These are phyloP conservation scores for Didymella pomorum DNA, from an alignment of 2,329 filamentous ascomycete genomes.

Conservation along the genomic window DNA sequence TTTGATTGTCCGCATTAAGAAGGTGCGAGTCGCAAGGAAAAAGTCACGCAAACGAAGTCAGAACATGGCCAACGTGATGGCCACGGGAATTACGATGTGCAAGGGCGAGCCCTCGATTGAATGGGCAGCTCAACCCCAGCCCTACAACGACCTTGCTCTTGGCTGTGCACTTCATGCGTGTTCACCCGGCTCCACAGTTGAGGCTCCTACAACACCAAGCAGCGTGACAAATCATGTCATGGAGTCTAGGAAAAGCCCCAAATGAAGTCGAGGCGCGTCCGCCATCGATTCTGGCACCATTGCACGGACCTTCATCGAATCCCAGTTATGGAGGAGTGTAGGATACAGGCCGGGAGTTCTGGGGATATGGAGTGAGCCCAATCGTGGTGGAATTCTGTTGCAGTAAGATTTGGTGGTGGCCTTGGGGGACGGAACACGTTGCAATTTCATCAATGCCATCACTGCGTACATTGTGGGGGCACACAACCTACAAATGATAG, in stretches of 20 bases:
- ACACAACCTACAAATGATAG: not conserved
- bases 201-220: too few relatives aligned
- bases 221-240: too few relatives aligned
- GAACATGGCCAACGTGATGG: too few relatives aligned
- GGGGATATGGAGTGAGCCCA: not conserved
- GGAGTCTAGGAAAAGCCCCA: not conserved
- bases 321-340: not conserved
- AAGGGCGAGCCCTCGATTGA: too few relatives aligned
- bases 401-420: not conserved
- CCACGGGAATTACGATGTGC: too few relatives aligned
- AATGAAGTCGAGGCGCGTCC: not conserved
- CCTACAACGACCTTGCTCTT: too few relatives aligned
- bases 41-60: too few relatives aligned
- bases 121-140: too few relatives aligned
- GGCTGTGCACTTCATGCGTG: too few relatives aligned
- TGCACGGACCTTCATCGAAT: not conserved
- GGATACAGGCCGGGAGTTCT: not conserved
- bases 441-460: not conserved
- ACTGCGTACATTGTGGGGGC: not conserved
- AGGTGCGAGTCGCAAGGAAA: too few relatives aligned
- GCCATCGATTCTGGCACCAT: not conserved
- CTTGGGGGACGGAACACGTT: not conserved
- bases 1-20: too few relatives aligned
- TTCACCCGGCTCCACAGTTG: too few relatives aligned
- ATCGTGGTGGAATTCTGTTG: not conserved